phyloP scores from a whole-genome alignment of 2,329 filamentous ascomycete species.

The Epichloe festucae region DNA sequence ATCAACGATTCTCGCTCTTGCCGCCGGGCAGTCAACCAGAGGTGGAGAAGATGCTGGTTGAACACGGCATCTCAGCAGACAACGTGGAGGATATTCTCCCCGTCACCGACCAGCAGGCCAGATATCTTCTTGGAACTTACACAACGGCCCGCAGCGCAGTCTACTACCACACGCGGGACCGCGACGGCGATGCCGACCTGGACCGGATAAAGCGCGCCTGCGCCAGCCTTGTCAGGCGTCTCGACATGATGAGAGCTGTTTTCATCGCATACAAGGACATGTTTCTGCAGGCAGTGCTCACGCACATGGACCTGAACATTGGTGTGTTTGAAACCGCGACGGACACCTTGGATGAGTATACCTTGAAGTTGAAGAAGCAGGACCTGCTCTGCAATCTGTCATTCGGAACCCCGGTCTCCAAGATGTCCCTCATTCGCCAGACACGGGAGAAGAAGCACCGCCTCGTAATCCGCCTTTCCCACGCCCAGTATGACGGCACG shows the following conservation, averaged over 20 bases:
- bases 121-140: constrained; percentile 3
- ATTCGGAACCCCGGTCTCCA: neutral
- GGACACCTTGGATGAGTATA: neutral
- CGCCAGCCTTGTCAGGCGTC: neutral
- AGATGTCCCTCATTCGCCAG: neutral
- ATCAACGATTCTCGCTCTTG: constrained; percentile 1
- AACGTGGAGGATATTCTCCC: neutral
- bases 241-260: constrained; percentile 3
- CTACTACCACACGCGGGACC: constrained; percentile 3
- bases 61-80: neutral
- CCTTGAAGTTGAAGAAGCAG: constrained; percentile 1
- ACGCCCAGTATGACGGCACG: constrained; percentile 3
- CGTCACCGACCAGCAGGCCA: constrained; percentile 1
- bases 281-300: constrained; percentile 1
- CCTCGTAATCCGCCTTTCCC: constrained; percentile 1
- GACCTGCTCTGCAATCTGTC: neutral
- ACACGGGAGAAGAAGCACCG: neutral
- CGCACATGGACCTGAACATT: neutral
- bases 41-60: neutral
- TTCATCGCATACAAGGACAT: constrained; percentile 2
- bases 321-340: neutral
- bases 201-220: neutral
- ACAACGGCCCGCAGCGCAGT: neutral
- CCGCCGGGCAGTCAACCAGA: neutral
- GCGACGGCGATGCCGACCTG: neutral